Conservation (phyloP, 2,329 filamentous ascomycete species). For the Diaporthe citri region DNA sequence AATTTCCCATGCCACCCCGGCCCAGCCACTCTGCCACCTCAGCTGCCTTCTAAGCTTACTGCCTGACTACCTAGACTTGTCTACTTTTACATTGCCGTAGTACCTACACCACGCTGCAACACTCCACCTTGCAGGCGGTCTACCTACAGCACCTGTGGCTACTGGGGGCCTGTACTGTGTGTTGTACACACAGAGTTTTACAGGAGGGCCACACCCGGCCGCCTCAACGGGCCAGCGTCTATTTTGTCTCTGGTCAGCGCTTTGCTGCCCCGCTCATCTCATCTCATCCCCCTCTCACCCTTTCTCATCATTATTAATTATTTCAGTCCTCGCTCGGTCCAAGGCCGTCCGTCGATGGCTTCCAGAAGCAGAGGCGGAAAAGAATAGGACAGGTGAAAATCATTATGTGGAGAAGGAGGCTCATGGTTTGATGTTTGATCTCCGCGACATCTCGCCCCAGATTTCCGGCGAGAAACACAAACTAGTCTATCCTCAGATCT, state of each 20-base stretch:
- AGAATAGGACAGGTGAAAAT: background rate
- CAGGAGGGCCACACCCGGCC: constrained; percentile 34
- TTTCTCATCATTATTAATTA: background rate
- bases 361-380: background rate
- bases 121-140: background rate
- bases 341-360: background rate
- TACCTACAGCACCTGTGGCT: background rate
- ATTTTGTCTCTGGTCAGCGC: constrained; percentile 19
- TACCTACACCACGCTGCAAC: background rate
- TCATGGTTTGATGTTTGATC: background rate
- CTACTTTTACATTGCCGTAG: background rate
- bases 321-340: background rate
- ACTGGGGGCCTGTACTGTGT: background rate
- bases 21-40: background rate
- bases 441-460: background rate
- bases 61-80: background rate
- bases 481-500: constrained; percentile 6
- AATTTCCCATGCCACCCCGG: constrained; percentile 5
- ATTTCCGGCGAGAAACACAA: background rate
- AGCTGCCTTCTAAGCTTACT: constrained; percentile 15
- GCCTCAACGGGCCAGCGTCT: constrained; percentile 41
- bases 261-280: constrained; percentile 24
- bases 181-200: background rate
- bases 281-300: constrained; percentile 11
- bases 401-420: background rate